Conservation (phyloP, 1,139 yeast species). For the Taphrina populina region DNA sequence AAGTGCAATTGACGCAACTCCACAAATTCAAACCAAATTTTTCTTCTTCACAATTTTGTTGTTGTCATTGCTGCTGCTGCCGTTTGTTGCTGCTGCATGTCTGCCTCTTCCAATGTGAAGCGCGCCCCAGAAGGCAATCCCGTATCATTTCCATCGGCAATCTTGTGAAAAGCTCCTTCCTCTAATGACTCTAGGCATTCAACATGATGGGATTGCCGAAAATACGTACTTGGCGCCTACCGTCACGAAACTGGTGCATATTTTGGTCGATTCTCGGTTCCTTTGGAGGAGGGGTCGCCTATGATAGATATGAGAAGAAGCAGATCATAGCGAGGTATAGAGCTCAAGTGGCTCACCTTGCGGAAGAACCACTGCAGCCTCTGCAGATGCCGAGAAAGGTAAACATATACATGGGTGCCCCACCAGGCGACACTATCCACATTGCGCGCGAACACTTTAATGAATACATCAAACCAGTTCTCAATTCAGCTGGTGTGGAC, state of each 20-base stretch:
- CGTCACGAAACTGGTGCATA: constrained; percentile 90
- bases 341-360: constrained; percentile 55
- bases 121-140: constrained; percentile 10
- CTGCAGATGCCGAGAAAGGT: constrained; percentile 69
- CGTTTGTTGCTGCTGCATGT: too few relatives aligned
- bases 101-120: neutral
- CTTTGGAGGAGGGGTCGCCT: constrained; percentile 68
- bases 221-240: constrained; percentile 49
- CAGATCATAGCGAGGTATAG: constrained; percentile 67
- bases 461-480: constrained; percentile 74
- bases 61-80: too few relatives aligned
- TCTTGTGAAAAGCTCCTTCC: neutral
- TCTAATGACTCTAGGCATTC: constrained; percentile 52
- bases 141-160: constrained; percentile 3
- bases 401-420: constrained; percentile 86
- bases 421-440: constrained; percentile 88
- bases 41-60: too few relatives aligned
- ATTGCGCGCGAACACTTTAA: constrained; percentile 72
- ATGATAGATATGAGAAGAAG: constrained; percentile 74
- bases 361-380: constrained; percentile 48
- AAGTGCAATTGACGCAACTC: too few relatives aligned
- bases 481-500: constrained; percentile 84
- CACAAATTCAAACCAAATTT: too few relatives aligned
- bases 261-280: constrained; percentile 73
- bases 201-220: constrained; percentile 67